Conservation (phyloP, 139 green algal genomes). For the Chlorella sorokiniana region DNA sequence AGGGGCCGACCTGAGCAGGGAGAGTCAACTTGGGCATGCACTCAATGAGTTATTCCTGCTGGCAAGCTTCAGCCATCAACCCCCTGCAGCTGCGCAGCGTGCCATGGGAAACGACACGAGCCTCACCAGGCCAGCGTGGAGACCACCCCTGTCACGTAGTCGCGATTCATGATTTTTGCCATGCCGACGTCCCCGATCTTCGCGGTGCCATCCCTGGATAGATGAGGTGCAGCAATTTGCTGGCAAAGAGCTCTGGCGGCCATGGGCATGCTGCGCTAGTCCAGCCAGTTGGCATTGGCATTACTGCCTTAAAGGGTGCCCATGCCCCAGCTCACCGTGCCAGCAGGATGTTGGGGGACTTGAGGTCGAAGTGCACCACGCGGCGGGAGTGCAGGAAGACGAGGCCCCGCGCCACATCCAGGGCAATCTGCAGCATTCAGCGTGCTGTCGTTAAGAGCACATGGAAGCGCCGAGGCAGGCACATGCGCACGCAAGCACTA, state of each 20-base stretch:
- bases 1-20: constrained; percentile 29
- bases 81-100: too few species aligned
- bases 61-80: too few species aligned
- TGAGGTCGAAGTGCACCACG: constrained; percentile 55
- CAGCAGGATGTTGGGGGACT: constrained; percentile 52
- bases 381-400: constrained; percentile 44
- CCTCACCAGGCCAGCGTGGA: constrained; percentile 44
- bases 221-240: too few species aligned
- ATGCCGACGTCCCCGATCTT: constrained; percentile 52
- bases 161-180: constrained; percentile 39
- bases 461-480: too few species aligned
- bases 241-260: too few species aligned
- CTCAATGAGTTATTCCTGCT: background rate
- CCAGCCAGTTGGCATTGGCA: background rate
- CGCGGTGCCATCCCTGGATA: constrained; percentile 32
- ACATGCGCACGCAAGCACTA: too few species aligned
- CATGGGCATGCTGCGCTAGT: too few species aligned
- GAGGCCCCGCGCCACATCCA: constrained; percentile 49
- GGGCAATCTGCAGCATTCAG: constrained; percentile 34
- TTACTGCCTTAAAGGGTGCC: background rate
- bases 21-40: background rate
- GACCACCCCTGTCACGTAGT: constrained; percentile 40
- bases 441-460: too few species aligned
- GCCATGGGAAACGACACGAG: background rate
- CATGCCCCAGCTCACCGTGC: constrained; percentile 2